A percentile compares a stretch with the other conserved stretches of the same genome.
Conservation (phyloP, 1,139 yeast species). For the Dujonia santamariae region DNA sequence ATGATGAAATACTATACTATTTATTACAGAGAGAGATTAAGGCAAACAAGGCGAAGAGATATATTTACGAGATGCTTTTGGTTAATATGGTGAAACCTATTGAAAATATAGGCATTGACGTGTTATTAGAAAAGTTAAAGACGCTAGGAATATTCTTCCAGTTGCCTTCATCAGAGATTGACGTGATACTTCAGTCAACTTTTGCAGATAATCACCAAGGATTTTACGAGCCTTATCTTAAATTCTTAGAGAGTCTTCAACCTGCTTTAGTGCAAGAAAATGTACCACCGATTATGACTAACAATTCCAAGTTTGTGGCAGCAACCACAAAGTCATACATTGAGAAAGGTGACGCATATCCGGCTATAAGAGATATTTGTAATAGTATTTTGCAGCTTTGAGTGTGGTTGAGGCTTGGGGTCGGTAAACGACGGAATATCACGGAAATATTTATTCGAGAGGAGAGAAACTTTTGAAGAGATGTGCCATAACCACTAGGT, state of each 20-base stretch:
- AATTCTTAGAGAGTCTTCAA: constrained; percentile 3
- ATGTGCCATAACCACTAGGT: no score
- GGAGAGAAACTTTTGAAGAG: no score
- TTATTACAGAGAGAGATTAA: background rate
- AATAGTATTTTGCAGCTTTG: constrained; percentile 1
- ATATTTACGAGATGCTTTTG: no score
- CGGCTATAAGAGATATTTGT: background rate
- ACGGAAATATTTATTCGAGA: no score
- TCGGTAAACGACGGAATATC: no score
- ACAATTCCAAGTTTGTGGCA: constrained; percentile 35
- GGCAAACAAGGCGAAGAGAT: no score
- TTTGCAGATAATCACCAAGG: background rate
- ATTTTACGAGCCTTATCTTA: background rate
- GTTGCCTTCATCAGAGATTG: background rate
- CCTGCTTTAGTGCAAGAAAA: background rate
- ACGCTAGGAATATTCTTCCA: constrained; percentile 24
- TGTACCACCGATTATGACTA: constrained; percentile 17
- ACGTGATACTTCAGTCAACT: background rate
- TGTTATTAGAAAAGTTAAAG: constrained; percentile 26
- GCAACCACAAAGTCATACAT: constrained; percentile 18
- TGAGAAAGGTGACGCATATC: background rate
- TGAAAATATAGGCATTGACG: constrained; percentile 5
- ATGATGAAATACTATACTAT: background rate
- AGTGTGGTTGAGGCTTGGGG: no score
- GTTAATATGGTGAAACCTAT: constrained; percentile 7